Percentiles rank a stretch among this genome's conserved stretches.
Evolutionary conservation across 73 alveolate species (phyloP).

Genomic region (Paramecium sonneborni): DNA sequence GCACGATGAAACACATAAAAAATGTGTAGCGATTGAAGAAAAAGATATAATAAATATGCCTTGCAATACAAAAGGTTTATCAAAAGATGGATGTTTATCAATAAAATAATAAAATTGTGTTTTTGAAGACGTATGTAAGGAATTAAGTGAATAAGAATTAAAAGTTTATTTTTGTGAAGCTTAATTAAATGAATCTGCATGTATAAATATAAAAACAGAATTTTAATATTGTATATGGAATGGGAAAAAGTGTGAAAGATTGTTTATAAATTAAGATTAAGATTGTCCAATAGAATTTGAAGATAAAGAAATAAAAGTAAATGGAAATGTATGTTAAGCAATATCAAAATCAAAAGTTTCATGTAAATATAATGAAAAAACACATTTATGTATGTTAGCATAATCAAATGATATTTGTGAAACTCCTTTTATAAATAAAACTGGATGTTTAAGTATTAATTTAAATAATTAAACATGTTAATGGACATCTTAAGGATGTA

Average conservation of each 20-base stretch:
- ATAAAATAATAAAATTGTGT: not conserved
- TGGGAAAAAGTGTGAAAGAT: not conserved
- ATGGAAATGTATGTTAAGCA: not conserved
- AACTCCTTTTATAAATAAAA: not conserved
- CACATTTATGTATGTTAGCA: not conserved
- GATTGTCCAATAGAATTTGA: not conserved
- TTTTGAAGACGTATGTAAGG: not conserved
- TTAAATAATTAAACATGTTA: not conserved
- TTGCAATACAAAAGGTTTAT: not conserved
- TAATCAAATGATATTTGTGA: not conserved
- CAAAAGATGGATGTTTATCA: not conserved
- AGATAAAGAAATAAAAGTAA: not conserved
- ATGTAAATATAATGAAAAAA: not conserved
- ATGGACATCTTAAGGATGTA: not conserved
- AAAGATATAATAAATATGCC: not conserved
- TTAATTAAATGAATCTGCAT: not conserved
- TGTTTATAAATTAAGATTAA: not conserved
- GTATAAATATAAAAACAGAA: not conserved
- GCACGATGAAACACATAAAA: not conserved
- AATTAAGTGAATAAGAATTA: not conserved
- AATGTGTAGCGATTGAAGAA: not conserved
- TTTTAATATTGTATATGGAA: not conserved
- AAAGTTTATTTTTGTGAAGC: not conserved
- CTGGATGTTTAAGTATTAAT: not conserved
- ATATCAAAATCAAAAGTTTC: not conserved